These are phyloP conservation scores for Themeda triandra DNA, from an alignment of 176 grass and related monocot species.

Conservation along the genomic window DNA sequence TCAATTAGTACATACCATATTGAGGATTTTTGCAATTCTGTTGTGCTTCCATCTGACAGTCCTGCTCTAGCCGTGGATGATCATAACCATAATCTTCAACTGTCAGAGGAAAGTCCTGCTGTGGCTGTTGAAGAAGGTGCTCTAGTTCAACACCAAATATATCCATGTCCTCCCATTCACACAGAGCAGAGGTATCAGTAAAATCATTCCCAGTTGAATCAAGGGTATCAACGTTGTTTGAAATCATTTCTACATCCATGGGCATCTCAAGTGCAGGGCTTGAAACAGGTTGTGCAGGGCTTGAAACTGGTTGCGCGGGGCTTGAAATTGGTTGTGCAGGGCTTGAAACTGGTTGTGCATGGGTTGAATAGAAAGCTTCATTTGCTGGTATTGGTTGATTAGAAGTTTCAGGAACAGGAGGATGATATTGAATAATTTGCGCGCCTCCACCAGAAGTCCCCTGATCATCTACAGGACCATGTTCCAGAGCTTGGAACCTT, in stretches of 20 bases:
- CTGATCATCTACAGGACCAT: constrained; percentile 39
- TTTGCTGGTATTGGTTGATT: constrained; percentile 25
- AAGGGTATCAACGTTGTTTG: constrained; percentile 14
- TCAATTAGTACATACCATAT: constrained; percentile 33
- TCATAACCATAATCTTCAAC: constrained; percentile 43
- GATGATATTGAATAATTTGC: constrained; percentile 43
- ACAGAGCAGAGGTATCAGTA: constrained; percentile 1
- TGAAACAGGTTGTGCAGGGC: constrained; percentile 21
- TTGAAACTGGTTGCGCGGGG: constrained; percentile 24
- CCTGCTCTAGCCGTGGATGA: constrained; percentile 14
- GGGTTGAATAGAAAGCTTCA: constrained; percentile 2
- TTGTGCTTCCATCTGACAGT: constrained; percentile 43
- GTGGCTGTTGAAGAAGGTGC: not conserved
- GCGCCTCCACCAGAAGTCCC: constrained; percentile 14
- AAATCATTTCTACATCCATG: constrained; percentile 29
- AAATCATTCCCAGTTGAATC: constrained; percentile 26
- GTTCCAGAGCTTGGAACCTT: constrained; percentile 48
- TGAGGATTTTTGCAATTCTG: constrained; percentile 33
- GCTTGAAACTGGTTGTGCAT: constrained; percentile 25
- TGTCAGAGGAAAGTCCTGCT: constrained; percentile 26
- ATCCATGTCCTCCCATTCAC: constrained; percentile 32
- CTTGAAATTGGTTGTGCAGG: constrained; percentile 27
- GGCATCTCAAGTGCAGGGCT: constrained; percentile 19
- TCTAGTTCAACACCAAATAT: constrained; percentile 18
- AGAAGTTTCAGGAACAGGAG: constrained; percentile 33